Evolutionary conservation across 179 eudicot species (phyloP), one percentile per base, ranked within the genome.

Genomic region (Sideroxylon spinosum): DNA sequence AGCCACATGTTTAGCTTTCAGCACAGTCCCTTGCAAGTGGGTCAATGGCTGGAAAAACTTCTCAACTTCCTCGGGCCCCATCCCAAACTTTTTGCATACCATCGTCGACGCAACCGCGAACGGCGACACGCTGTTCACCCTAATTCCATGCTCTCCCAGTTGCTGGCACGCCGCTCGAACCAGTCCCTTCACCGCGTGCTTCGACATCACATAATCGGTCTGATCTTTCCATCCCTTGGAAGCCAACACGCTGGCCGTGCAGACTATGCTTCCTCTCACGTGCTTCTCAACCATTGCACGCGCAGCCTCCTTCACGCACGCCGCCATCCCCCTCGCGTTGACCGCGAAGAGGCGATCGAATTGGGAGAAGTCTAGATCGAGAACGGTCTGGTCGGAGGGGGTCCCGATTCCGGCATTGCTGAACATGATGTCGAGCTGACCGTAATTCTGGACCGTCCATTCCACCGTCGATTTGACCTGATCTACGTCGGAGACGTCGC

Each of bases 101-200:
- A 81, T 1, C 16, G 84, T 82, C 49, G 87, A 81, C 22, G 72
- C 72, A 32, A 84, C 26, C 23, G 56, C 64, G 9, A 12, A 75
- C 20, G 87, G 87, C 50, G 87, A 84, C 11, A 84, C 82, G 19
- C 76, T 17, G 61, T 84, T 84, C 8, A 84, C 84, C 62, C 84
- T 60, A 7, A 84, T 84, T 7, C 87, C 84, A 48, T 81, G 59
- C 68, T 62, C 57, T 7, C 86, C 87, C 1, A 84, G 78, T 76
- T 84, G 82, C 55, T 52, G 32, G 56, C 82, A 63, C 7, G 82
- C 82, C 4, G 66, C 32, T 23, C 78, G 48, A 13, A 81, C 70
- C 57, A 84, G 77, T 32, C 84, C 82, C 7, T 81, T 0, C 62
- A 84, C 82, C 32, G 87, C 87, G 53, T 79, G 82, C 59, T 84